These are phyloP conservation scores for Nitzschia inconspicua DNA, from an alignment of 108 stramenopile genomes.

Conservation along the genomic window DNA sequence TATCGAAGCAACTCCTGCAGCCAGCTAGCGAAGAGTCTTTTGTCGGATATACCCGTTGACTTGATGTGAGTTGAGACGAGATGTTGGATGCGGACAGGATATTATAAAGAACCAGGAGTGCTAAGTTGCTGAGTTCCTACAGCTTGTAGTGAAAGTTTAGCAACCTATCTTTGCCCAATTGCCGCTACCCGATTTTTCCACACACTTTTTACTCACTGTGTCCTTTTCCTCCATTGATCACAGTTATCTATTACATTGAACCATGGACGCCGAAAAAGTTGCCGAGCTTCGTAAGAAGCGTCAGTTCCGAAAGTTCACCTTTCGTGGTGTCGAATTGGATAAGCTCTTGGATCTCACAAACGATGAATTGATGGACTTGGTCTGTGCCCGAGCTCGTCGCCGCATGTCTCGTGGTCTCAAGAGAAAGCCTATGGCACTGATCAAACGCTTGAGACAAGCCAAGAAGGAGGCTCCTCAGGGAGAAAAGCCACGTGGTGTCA, in stretches of 20 bases:
- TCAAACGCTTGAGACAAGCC: conserved; percentile 98
- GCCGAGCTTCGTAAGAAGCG: conserved; percentile 99
- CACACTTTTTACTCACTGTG: neutral
- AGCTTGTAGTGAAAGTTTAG: too few relatives aligned
- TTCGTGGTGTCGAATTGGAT: conserved; percentile 98
- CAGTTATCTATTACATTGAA: conserved; percentile 18
- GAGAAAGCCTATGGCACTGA: conserved; percentile 98
- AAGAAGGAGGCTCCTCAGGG: conserved; percentile 97
- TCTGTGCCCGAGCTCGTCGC: conserved; percentile 93
- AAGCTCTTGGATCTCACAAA: conserved; percentile 96
- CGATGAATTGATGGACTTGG: conserved; percentile 98
- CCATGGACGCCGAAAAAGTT: conserved; percentile 94
- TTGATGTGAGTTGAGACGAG: too few relatives aligned
- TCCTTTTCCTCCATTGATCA: neutral
- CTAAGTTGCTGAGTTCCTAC: too few relatives aligned
- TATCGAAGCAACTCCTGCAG: too few relatives aligned
- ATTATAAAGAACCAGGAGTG: too few relatives aligned
- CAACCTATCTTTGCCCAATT: too few relatives aligned
- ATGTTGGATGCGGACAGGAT: too few relatives aligned
- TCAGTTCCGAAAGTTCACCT: conserved; percentile 99
- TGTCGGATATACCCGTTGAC: too few relatives aligned
- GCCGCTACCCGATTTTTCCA: neutral
- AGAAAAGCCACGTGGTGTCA: conserved; percentile 98
- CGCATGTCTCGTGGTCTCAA: conserved; percentile 98
- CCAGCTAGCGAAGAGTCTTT: too few relatives aligned